Evolutionary conservation across 1,284 basidiomycete genomes (phyloP), one percentile per base, ranked within the genome.

Genomic region (Tremellales sp.): DNA sequence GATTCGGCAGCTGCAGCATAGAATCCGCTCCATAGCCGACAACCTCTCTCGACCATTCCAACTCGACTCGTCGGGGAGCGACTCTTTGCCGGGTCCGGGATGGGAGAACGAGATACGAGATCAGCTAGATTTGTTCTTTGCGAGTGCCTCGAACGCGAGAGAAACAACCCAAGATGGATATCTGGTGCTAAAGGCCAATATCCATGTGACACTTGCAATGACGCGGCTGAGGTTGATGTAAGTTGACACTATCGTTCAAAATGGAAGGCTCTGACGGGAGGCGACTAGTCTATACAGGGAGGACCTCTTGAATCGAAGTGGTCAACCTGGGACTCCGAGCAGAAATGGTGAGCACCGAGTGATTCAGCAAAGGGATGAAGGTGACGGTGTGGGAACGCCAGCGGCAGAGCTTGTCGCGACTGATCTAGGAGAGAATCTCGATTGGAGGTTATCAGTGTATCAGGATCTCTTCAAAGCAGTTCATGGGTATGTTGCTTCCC

Each of bases 151-250:
- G 47, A n/a, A n/a, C n/a, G 51, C 55, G 22, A 50, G 48, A n/a
- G 55, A 56, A 36, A 47, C 50, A 13, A 53, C 59, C 14, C 56
- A 56, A 35, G 59, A 61, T 41, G 55, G 51, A 5, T 60, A 52
- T 32, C 26, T 62, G 22, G 60, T 62, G 4, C 18, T 62, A 14
- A 56, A 53, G 38, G 60, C 54, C 13, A 62, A 62, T 37, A 56
- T 62, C 14, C 57, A 62, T 27, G 60, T 62, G 14, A 62, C 60
- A 14, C 37, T 60, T 31, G 57, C 60, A 8, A 53, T 62, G 53
- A 58, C 57, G 3, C 31, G 56, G 19, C 41, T 62, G 29, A 31
- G 53, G 13, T 31, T 62, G 12, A 58, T 62, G 50, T 60, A 29
- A 47, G 57, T 44, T 19, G 6, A 2, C 39, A 40, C n/a, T n/a